Evolutionary conservation across 495 filamentous ascomycete species (phyloP).

Genomic region (Penicillium silybi): DNA sequence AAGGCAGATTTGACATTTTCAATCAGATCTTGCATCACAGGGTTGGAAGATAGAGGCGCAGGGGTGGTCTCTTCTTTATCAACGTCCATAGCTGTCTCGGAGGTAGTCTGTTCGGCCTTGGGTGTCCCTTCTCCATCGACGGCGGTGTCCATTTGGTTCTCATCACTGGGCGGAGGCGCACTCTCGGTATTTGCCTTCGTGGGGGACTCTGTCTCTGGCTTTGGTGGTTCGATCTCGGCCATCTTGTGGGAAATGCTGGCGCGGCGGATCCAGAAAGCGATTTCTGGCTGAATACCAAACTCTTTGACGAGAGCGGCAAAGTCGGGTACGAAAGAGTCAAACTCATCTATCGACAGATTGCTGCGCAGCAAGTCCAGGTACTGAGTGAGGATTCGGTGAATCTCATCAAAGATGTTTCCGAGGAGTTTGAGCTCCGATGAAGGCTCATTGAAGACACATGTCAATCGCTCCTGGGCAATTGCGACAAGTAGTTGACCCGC

Average conservation of each 20-base stretch:
- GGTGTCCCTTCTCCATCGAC: slow-evolving; percentile 22
- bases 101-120: slow-evolving; percentile 9
- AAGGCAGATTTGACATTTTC: slow-evolving; percentile 58
- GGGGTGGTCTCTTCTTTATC: slow-evolving; percentile 28
- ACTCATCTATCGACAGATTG: slow-evolving; percentile 71
- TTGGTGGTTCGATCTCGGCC: slow-evolving; percentile 37
- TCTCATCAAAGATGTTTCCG: slow-evolving; percentile 82
- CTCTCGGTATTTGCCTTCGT: slow-evolving; percentile 18
- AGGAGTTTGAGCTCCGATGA: slow-evolving; percentile 76
- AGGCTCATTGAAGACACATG: slow-evolving; percentile 66
- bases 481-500: slow-evolving; percentile 77
- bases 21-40: slow-evolving; percentile 73
- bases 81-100: slow-evolving; percentile 34
- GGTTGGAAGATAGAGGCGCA: slow-evolving; percentile 48
- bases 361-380: slow-evolving; percentile 85
- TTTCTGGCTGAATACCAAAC: slow-evolving; percentile 72
- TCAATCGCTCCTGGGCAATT: slow-evolving; percentile 83
- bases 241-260: slow-evolving; percentile 60
- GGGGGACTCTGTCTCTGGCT: slow-evolving; percentile 19
- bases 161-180: slow-evolving; percentile 19
- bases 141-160: slow-evolving; percentile 33
- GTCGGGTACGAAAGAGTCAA: slow-evolving; percentile 76
- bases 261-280: slow-evolving; percentile 86
- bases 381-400: slow-evolving; percentile 76
- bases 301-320: slow-evolving; percentile 68